Evolutionary conservation across 1,284 basidiomycete genomes (phyloP).

Genomic region (Grifola frondosa): DNA sequence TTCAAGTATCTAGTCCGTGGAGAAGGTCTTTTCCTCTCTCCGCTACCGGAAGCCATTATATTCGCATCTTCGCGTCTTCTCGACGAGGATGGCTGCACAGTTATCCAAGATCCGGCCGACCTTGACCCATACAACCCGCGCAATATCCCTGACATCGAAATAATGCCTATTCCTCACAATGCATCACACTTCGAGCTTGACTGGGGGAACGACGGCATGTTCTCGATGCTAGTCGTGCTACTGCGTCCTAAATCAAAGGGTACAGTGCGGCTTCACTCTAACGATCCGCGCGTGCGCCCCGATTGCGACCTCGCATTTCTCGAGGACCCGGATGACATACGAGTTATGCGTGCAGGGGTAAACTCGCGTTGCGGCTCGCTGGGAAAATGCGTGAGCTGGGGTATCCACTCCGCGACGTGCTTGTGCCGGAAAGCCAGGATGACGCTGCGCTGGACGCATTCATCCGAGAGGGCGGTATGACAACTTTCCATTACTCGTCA

Average conservation of each 20-base stretch:
- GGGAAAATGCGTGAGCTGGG: constrained; percentile 32
- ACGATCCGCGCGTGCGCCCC: constrained; percentile 32
- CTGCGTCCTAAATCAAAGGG: constrained; percentile 36
- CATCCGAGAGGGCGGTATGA: constrained; percentile 25
- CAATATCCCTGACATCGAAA: constrained; percentile 37
- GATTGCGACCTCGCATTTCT: constrained; percentile 33
- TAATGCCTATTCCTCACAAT: constrained; percentile 30
- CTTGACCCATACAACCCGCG: constrained; percentile 20
- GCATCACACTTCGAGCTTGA: constrained; percentile 16
- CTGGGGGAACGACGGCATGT: constrained; percentile 21
- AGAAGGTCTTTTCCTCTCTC: constrained; percentile 29
- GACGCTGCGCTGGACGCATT: constrained; percentile 31
- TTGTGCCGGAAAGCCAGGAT: constrained; percentile 28
- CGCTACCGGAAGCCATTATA: constrained; percentile 29
- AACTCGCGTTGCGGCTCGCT: constrained; percentile 27
- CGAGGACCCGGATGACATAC: constrained; percentile 24
- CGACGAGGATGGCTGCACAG: constrained; percentile 21
- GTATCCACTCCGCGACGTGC: constrained; percentile 31
- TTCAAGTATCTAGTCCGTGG: constrained; percentile 31
- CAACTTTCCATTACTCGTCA: constrained; percentile 38
- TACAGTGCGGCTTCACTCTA: constrained; percentile 32
- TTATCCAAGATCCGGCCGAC: constrained; percentile 10
- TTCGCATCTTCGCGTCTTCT: constrained; percentile 29
- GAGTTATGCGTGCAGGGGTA: constrained; percentile 24
- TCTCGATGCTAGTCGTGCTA: constrained; percentile 30